Evolutionary conservation across 768 basidiomycete genomes (phyloP), one percentile per base, ranked within the genome.

Genomic region (Suillus decipiens): DNA sequence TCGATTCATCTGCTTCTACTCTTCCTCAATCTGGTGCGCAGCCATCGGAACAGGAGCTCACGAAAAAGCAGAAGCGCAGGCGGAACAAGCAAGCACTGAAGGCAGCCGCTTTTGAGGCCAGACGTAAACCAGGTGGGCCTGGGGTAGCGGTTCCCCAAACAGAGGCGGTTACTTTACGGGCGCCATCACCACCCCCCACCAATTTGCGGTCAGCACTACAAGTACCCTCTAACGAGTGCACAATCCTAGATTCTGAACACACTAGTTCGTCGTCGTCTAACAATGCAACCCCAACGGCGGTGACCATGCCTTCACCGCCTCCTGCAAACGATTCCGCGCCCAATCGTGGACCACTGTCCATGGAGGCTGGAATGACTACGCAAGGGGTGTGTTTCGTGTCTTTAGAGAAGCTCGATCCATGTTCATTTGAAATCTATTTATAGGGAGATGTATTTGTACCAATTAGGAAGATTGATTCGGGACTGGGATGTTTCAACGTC

Each of bases 371-470:
- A 19, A 17, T 57, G 17, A 42, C 24, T 11, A 57, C 56, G 3
- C 56, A 57, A 57, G 56, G 39, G 10, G 56, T 57, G 17, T 41
- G 56, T 57, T 57, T 39, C 1, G 17, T 57, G 24, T 28, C 17
- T 28, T 41, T 12, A 24, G 15, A 37, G 9, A 39, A 37, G 22
- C 39, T 28, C 17, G 11, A 9, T 22, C 5, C 24, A 5, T 17
- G 5, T 15, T 31, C 11, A 41, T 41, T 41, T 17, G 6, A 57
- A 57, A 19, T 8, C 15, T 39, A 9, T 39, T 24, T 50, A 3
- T 37, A 75, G 74, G 75, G 74, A 14, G 74, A 75, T 41, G 1
- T 59, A 47, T 77, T 71, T 31, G 68, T 61, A 33, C 31, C 71
- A 17, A 65, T 73, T 33, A 41, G 17, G 24, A 59, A 68, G n/a